Base-by-base conservation (phyloP, 1,139 yeast genomes). In the Lipomyces yarrowii region DNA sequence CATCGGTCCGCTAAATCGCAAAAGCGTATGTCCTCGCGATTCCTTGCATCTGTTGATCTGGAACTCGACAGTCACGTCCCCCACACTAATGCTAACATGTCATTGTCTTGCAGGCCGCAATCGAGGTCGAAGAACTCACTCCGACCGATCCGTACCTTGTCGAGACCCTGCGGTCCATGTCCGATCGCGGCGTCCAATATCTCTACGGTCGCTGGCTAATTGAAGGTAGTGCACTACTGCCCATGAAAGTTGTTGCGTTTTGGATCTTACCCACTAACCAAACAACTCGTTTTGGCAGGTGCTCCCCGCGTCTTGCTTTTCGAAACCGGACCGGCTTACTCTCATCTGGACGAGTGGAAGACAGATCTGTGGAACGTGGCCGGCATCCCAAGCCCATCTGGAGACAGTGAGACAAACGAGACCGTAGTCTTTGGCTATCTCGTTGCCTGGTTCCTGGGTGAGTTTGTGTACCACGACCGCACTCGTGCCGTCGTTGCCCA, bases 401-500 rank as follows among this genome's bases (percentile, higher is more conserved):
- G 88, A 70, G 99, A 94, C 76, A 79, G 80, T 62, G 99, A 94
- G 78, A 86, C 96, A 42, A 92, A 91, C 76, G 97, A 93, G 69
- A 97, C 98, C 56, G 91, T 94, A 71, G 82, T 94, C 71, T 82
- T 94, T 73, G 99, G 99, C 42, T 94, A 94, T 79, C 80, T 92
- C 70, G 96, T 92, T 51, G 97, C 98, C 1, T 94, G 99, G 99
- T 93, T 94, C 78, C 82, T 94, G 71, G 99, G 99, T 18, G 98
- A 94, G 77, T 85, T 91, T 77, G 92, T 91, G 15, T 87, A 84
- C 75, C 86, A 87, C 73, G 97, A 94, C 77, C 84, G 86, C 51
- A 89, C 89, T 63, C 86, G 92, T 71, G 98, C 98, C 0, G 93
- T 94, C 62, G 88, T 94, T 71, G 90, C 96, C 65, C 99, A 94